Percentiles rank a stretch among this genome's conserved stretches.
phyloP scores from a whole-genome alignment of 2,329 filamentous ascomycete genomes.

The Neurospora crassa region DNA sequence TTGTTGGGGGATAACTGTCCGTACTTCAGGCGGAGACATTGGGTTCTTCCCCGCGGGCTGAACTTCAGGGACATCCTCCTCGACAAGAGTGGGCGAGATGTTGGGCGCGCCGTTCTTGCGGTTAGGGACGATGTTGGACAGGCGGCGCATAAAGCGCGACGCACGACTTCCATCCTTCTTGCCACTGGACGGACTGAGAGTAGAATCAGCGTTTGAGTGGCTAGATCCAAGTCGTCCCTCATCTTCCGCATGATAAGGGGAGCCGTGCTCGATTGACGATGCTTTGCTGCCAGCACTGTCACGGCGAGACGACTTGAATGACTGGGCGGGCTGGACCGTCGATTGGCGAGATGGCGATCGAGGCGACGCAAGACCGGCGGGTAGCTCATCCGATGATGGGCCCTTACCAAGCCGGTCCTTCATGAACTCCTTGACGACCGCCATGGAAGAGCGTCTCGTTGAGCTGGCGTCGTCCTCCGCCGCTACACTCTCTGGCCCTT shows the following conservation, averaged over 20 bases:
- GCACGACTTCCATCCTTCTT: slow-evolving; percentile 39
- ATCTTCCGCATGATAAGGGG: slow-evolving; percentile 20
- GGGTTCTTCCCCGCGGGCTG: slow-evolving; percentile 14
- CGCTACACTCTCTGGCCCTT: slow-evolving; percentile 15
- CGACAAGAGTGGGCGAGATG: slow-evolving; percentile 41
- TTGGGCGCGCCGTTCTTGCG: slow-evolving; percentile 36
- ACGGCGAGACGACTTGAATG: slow-evolving; percentile 39
- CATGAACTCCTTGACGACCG: slow-evolving; percentile 51
- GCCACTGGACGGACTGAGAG: slow-evolving; percentile 24
- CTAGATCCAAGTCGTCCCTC: slow-evolving; percentile 17
- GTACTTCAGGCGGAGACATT: slow-evolving; percentile 7
- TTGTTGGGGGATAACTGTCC: neutral
- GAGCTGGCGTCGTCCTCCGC: slow-evolving; percentile 24
- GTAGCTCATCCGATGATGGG: slow-evolving; percentile 32
- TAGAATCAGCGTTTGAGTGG: slow-evolving; percentile 8
- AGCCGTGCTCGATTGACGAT: slow-evolving; percentile 42
- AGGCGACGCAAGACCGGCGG: slow-evolving; percentile 21
- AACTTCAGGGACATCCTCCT: slow-evolving; percentile 34
- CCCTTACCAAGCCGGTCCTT: slow-evolving; percentile 43
- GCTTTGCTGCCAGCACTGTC: slow-evolving; percentile 55
- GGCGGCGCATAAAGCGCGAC: slow-evolving; percentile 48
- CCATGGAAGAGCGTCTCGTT: slow-evolving; percentile 48
- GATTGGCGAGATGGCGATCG: slow-evolving; percentile 39
- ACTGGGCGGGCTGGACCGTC: slow-evolving; percentile 38
- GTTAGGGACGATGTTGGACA: slow-evolving; percentile 41